Base-by-base conservation (phyloP, 805 yeast genomes). In the Sugiyamaella lignohabitans region DNA sequence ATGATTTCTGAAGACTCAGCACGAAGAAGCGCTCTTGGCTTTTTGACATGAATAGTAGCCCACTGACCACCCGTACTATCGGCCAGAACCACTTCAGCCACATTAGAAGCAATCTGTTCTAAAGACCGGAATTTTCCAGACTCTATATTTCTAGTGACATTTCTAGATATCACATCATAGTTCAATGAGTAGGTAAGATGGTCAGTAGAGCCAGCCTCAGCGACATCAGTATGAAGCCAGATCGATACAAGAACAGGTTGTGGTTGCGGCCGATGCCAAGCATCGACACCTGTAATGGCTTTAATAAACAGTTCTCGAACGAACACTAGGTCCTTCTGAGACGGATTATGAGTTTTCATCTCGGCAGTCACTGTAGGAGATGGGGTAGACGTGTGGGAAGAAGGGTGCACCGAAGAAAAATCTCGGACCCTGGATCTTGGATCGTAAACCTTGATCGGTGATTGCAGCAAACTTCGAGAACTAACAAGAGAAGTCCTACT, bases 131-230 rank as follows among this genome's bases (percentile, higher is more conserved):
- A 68, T 20, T 65, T 66, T 50, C 71, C 63, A 4, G 60, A 44
- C 36, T 70, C 75, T 52, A 84, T 75, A 53, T 66, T 75, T 3
- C 71, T 69, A 35, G 75, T 62, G n/a, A 91, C 67, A 36, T 78
- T 76, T 43, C 87, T 71, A 3, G 91, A 78, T 3, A 91, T 74
- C 3, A 80, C 88, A 1, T 96, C 97, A 64, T 91, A 91, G 64
- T 91, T 91, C 53, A 91, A 75, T 3, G 96, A 84, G 58, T 84
- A 79, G 49, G 78, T 76, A 55, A 91, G 71, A 59, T 89, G 91
- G 65, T 91, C 98, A 0, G 81, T 77, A 10, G 67, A 65, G n/a
- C 91, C 79, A n/a, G 96, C 89, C 46, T 75, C 69, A 20, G 75
- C 70, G 57, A 89, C 83, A 56, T 80, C 79, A 0, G 95, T 84